phyloP scores from a whole-genome alignment of 148 eudicot genomes.

The Vaccinium macrocarpon region DNA sequence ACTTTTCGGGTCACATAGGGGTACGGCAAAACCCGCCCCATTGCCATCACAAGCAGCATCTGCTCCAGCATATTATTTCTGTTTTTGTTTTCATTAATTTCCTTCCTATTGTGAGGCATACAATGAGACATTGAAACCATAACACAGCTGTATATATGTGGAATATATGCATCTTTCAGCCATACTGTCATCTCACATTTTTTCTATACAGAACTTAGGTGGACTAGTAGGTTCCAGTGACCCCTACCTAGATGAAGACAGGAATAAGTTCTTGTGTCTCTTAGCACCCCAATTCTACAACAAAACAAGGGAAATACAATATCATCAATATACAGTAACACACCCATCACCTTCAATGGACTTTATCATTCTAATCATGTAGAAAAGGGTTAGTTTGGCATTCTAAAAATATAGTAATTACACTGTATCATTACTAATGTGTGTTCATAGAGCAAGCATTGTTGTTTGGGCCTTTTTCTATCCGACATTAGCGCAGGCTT shows the following conservation, averaged over 20 bases:
- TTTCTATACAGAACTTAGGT: not conserved
- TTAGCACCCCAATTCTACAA: not conserved
- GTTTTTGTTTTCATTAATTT: not conserved
- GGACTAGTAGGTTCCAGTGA: not conserved
- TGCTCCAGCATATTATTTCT: conserved; percentile 11
- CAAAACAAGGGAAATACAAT: not conserved
- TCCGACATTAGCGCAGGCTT: too few species aligned
- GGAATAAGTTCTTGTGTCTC: not conserved
- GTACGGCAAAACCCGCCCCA: too few species aligned
- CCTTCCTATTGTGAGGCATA: not conserved
- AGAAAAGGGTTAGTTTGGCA: too few species aligned
- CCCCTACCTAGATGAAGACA: not conserved
- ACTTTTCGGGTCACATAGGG: too few species aligned
- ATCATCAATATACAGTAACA: not conserved
- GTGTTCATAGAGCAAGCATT: not conserved
- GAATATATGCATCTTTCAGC: not conserved
- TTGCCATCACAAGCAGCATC: not conserved
- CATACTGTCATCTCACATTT: not conserved
- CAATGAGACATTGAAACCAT: not conserved
- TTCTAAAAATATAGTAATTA: not conserved
- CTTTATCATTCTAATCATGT: not conserved
- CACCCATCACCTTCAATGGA: not conserved
- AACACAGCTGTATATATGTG: not conserved
- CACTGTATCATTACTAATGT: not conserved
- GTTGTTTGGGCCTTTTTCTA: not conserved